phyloP scores from a whole-genome alignment of 2,329 filamentous ascomycete species.

The Trichoderma koningiopsis region DNA sequence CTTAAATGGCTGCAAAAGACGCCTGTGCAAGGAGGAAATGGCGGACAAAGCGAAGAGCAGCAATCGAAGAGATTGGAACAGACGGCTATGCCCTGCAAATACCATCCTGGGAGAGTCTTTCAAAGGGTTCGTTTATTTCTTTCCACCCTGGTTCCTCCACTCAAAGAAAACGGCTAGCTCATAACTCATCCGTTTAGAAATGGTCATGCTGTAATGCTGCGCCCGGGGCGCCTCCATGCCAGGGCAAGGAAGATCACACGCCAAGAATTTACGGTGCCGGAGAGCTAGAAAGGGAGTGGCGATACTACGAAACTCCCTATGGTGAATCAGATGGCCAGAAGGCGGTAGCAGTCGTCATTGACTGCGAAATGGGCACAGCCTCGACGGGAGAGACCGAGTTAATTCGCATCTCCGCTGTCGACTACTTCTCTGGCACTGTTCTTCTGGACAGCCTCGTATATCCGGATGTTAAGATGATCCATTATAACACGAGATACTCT shows the following conservation, averaged over 20 bases:
- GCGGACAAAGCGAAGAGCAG: not conserved
- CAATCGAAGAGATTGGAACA: not conserved
- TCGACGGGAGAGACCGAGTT: slow-evolving; percentile 50
- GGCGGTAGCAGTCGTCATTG: slow-evolving; percentile 47
- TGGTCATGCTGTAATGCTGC: slow-evolving; percentile 39
- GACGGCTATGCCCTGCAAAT: slow-evolving; percentile 32
- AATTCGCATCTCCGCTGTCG: slow-evolving; percentile 54
- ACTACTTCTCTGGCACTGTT: slow-evolving; percentile 52
- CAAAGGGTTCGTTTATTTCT: slow-evolving; percentile 31
- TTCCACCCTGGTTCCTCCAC: not conserved
- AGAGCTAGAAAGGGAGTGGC: slow-evolving; percentile 37
- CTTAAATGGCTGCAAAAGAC: slow-evolving; percentile 2
- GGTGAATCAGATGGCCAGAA: not conserved
- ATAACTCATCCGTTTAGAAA: slow-evolving; percentile 24
- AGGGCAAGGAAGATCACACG: slow-evolving; percentile 33
- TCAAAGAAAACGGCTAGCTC: not conserved
- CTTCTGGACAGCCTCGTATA: slow-evolving; percentile 55
- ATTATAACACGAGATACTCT: slow-evolving; percentile 54
- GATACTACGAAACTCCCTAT: slow-evolving; percentile 31
- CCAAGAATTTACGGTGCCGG: slow-evolving; percentile 30
- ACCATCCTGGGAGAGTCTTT: slow-evolving; percentile 36
- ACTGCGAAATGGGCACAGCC: slow-evolving; percentile 58
- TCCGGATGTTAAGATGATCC: slow-evolving; percentile 48
- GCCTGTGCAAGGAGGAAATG: not conserved
- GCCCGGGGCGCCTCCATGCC: slow-evolving; percentile 33